These are phyloP conservation scores for Fraxinus excelsior DNA, from an alignment of 257 asterid species.

Conservation along the genomic window DNA sequence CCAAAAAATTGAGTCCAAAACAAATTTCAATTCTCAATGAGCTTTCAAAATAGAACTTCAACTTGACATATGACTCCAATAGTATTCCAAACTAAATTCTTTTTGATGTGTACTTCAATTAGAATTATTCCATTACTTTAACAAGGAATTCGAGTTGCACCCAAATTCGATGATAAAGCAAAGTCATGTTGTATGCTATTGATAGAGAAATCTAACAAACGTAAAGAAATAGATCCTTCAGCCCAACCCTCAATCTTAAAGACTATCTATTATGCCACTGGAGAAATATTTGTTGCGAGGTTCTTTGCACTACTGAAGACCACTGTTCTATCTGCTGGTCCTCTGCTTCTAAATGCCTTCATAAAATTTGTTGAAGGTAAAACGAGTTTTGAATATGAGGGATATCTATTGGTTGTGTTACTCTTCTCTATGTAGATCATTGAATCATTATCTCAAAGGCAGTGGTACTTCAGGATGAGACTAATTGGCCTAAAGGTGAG, in stretches of 20 bases:
- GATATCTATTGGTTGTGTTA: conserved; percentile 52
- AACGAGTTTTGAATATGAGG: conserved; percentile 55
- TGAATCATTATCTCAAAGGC: no score
- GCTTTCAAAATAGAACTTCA: no score
- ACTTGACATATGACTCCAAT: no score
- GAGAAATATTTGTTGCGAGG: conserved; percentile 65
- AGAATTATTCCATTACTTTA: no score
- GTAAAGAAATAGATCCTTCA: conserved; percentile 40
- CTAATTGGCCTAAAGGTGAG: no score
- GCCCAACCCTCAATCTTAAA: conserved; percentile 56
- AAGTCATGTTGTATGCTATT: conserved; percentile 66
- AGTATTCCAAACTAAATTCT: no score
- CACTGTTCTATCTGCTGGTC: conserved; percentile 58
- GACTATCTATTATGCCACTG: conserved; percentile 57
- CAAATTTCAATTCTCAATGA: no score
- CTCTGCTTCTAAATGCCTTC: conserved; percentile 81
- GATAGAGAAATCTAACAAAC: conserved; percentile 41
- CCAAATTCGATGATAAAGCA: conserved; percentile 72
- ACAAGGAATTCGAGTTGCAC: no score
- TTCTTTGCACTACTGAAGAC: conserved; percentile 73
- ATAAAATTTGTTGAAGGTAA: conserved; percentile 78
- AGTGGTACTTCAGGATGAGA: no score
- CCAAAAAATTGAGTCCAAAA: no score
- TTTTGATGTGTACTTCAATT: no score
- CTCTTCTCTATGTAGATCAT: no score